phyloP scores from a whole-genome alignment of 345 rosid species.

The Ceriops decandra region DNA sequence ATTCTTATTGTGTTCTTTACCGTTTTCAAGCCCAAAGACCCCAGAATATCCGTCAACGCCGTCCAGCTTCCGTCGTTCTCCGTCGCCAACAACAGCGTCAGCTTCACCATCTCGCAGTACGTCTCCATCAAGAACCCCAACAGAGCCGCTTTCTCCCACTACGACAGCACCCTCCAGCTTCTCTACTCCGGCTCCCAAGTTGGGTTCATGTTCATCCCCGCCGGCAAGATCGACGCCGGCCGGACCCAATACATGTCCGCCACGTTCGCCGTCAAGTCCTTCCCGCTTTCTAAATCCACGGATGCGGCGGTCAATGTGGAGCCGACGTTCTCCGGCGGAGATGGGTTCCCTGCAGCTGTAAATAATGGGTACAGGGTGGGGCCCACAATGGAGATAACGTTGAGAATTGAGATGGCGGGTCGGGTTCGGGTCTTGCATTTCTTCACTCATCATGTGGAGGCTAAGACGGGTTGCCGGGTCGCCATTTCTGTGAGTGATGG shows the following conservation, averaged over 20 bases:
- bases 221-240: constrained; percentile 79
- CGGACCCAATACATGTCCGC: constrained; percentile 90
- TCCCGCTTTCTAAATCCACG: constrained; percentile 40
- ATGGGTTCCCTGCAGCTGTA: constrained; percentile 20
- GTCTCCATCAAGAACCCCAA: constrained; percentile 82
- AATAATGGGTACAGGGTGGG: constrained; percentile 51
- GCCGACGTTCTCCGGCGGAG: constrained; percentile 16
- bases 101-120: constrained; percentile 88
- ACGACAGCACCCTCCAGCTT: constrained; percentile 88
- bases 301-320: constrained; percentile 28
- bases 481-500: constrained; percentile 73
- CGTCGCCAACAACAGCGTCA: constrained; percentile 72
- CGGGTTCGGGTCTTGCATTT: constrained; percentile 77
- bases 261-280: constrained; percentile 79
- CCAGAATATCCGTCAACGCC: constrained; percentile 79
- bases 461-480: constrained; percentile 63
- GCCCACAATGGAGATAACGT: constrained; percentile 87
- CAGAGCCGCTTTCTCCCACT: constrained; percentile 83
- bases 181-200: constrained; percentile 80
- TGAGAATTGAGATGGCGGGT: constrained; percentile 67
- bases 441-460: constrained; percentile 76
- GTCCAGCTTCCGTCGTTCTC: constrained; percentile 94
- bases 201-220: constrained; percentile 98
- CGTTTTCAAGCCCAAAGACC: constrained; percentile 83
- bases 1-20: constrained; percentile 84